Evolutionary conservation across 2,329 filamentous ascomycete species (phyloP).

Genomic region (Alternaria sp.): DNA sequence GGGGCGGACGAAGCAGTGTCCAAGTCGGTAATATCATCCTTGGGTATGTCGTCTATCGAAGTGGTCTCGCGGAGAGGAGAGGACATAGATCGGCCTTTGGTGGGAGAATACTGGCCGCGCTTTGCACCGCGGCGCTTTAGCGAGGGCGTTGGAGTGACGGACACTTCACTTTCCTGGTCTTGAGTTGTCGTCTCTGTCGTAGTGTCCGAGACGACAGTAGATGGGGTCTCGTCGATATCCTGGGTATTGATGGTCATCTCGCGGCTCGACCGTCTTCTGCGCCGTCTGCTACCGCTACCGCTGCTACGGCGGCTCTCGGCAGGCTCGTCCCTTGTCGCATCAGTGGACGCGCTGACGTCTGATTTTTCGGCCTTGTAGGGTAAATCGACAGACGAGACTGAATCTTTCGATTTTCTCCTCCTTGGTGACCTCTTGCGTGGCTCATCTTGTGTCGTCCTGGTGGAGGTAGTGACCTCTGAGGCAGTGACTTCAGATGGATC

Average conservation of each 20-base stretch:
- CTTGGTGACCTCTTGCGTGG: constrained; percentile 40
- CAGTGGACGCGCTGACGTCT: constrained; percentile 32
- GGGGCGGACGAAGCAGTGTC: constrained; percentile 37
- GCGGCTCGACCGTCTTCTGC: constrained; percentile 36
- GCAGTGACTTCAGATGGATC: constrained; percentile 36
- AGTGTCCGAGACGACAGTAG: constrained; percentile 29
- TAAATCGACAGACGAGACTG: constrained; percentile 34
- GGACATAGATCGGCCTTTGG: constrained; percentile 47
- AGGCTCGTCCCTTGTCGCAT: constrained; percentile 23
- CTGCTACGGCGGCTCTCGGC: constrained; percentile 29
- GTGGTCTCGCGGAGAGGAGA: constrained; percentile 35
- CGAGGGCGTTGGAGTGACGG: constrained; percentile 36
- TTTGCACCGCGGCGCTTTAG: constrained; percentile 49
- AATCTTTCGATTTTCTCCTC: constrained; percentile 37
- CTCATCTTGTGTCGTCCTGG: constrained; percentile 26
- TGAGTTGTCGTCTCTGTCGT: constrained; percentile 21
- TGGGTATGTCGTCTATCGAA: constrained; percentile 31
- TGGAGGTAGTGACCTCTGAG: constrained; percentile 33
- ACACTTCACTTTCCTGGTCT: constrained; percentile 24
- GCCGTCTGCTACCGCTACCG: constrained; percentile 30
- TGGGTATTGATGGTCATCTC: constrained; percentile 35
- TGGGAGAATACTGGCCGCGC: constrained; percentile 50
- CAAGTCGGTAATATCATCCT: constrained; percentile 27
- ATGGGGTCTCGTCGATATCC: constrained; percentile 28
- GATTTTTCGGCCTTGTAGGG: constrained; percentile 33